Base-by-base conservation (phyloP, 1,284 basidiomycete genomes). In the Cutaneotrichosporon cutaneum region DNA sequence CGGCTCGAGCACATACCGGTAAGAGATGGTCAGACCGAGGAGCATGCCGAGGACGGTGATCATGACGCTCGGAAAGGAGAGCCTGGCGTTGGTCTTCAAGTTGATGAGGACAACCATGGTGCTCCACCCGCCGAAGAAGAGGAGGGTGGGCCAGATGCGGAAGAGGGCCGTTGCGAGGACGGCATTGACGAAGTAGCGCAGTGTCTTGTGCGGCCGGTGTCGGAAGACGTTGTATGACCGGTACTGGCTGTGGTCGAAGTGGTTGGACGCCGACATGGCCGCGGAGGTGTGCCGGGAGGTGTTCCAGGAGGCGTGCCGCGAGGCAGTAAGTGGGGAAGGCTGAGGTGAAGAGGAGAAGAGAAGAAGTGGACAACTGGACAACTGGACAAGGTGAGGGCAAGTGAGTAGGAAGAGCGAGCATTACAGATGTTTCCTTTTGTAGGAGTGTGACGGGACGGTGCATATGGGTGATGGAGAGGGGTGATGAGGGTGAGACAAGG, bases 41-140 rank as follows among this genome's bases (percentile, higher is more conserved):
- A 78, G 60, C 16, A 75, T 75, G 71, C 72, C 74, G 21, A 76
- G 66, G 7, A 74, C 77, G 16, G 77, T 79, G 44, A 79, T 63
- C 63, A 79, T 65, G 2, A 74, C 75, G 22, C 62, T 69, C 30
- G 75, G 72, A 21, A 77, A 68, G 2, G 61, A 62, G 35, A 77
- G 58, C n/a, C 69, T 59, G 11, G 69, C 71, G 4, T 59, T 11
- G 0, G 75, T 77, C 22, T 69, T 66, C 52, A 63, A 44, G 52
- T 75, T 75, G 54, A 79, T 67, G 26, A 72, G 59, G 30, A 72
- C 68, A 16, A 77, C 63, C 61, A 68, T 69, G 11, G 75, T 62
- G 11, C 71, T 59, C 76, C 76, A 77, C 2, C 62, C 72, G 10
- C 72, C 74, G 27, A 75, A 63, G 62, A 79, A 73, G 4, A 77